Conservation (phyloP, 306 rosid genomes). For the Cajanus cajan region DNA sequence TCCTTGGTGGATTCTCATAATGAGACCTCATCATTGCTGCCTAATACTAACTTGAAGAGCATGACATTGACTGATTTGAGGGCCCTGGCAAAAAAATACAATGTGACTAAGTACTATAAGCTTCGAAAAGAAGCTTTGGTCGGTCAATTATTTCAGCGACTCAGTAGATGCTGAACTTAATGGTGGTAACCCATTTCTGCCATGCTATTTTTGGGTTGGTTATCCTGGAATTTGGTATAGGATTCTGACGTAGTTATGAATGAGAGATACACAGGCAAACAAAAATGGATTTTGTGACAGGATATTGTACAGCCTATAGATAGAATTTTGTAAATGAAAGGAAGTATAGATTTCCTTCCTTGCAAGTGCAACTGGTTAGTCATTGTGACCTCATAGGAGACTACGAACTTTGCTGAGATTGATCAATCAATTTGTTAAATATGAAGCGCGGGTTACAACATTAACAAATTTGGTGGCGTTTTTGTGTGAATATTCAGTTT, state of each 20-base stretch:
- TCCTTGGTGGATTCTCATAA: conserved; percentile 20
- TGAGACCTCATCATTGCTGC: conserved; percentile 10
- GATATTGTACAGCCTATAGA: conserved; percentile 43
- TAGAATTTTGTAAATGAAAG: conserved; percentile 36
- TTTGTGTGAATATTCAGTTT: not conserved
- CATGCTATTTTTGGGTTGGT: conserved; percentile 13
- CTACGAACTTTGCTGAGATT: not conserved
- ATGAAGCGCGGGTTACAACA: not conserved
- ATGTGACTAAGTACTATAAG: conserved; percentile 26
- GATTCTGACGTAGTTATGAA: conserved; percentile 34
- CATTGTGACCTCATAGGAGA: not conserved
- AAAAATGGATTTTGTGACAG: conserved; percentile 28
- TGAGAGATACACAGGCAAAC: conserved; percentile 18
- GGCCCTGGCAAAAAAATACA: conserved; percentile 37
- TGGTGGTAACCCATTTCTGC: conserved; percentile 21
- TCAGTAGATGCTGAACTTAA: conserved; percentile 30
- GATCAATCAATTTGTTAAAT: not conserved
- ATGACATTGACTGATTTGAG: conserved; percentile 34
- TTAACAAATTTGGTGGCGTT: not conserved
- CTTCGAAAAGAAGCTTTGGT: conserved; percentile 39
- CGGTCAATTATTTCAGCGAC: conserved; percentile 13
- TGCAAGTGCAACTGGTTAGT: conserved; percentile 17
- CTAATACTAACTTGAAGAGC: not conserved
- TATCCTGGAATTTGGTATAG: conserved; percentile 23
- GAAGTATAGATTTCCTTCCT: conserved; percentile 36